These are phyloP conservation scores for Gleditsia sinensis DNA, from an alignment of 306 rosid genomes.

Conservation along the genomic window DNA sequence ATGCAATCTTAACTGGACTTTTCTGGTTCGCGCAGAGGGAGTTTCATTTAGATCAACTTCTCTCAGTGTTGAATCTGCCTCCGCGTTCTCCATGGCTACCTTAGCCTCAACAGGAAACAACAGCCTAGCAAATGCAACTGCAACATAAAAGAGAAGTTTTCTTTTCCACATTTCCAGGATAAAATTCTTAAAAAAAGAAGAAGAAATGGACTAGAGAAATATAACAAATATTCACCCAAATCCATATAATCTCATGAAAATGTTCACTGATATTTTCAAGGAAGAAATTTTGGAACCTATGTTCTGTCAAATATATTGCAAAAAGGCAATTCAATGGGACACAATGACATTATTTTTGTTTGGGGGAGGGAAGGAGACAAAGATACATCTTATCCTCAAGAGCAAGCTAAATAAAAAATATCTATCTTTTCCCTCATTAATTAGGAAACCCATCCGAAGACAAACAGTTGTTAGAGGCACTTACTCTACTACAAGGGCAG, in stretches of 20 bases:
- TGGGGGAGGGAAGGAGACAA: background rate
- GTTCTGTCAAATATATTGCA: background rate
- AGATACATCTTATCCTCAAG: background rate
- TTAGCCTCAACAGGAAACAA: conserved; percentile 86
- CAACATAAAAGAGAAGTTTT: conserved; percentile 32
- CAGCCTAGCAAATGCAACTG: conserved; percentile 79
- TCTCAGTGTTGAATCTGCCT: conserved; percentile 53
- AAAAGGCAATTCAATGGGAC: background rate
- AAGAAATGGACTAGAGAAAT: background rate
- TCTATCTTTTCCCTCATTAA: background rate
- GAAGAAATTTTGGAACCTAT: background rate
- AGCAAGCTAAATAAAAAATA: background rate
- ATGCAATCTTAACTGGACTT: conserved; percentile 58
- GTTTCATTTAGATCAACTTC: conserved; percentile 88
- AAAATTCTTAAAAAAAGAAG: background rate
- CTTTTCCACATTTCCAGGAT: background rate
- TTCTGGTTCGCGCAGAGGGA: conserved; percentile 58
- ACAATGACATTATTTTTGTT: background rate
- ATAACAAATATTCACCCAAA: background rate
- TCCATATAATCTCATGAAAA: background rate
- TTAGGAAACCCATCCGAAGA: background rate
- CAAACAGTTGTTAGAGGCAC: background rate
- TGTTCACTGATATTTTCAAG: background rate
- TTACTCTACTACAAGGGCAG: background rate
- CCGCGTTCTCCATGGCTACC: conserved; percentile 81